Evolutionary conservation across 768 basidiomycete species (phyloP).

Genomic region (Termitomyces sp.): DNA sequence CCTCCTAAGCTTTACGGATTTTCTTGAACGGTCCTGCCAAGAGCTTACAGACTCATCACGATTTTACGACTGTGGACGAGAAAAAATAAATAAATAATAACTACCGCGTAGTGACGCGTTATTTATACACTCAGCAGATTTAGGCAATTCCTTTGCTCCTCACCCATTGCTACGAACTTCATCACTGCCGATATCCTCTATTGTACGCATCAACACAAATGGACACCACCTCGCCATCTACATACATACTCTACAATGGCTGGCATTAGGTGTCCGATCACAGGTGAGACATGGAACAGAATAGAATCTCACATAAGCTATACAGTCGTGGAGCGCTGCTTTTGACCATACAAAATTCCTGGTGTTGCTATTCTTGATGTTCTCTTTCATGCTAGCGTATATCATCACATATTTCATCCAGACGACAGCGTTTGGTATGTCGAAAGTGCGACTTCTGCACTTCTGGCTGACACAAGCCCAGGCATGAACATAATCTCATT

Average conservation of each 20-base stretch:
- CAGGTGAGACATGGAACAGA: not conserved
- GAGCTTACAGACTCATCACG: not conserved
- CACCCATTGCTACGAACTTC: no score
- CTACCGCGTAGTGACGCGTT: no score
- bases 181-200: no score
- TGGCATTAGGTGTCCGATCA: not conserved
- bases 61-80: not conserved
- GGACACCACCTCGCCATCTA: not conserved
- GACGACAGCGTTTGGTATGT: slow-evolving; percentile 7
- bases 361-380: not conserved
- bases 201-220: not conserved
- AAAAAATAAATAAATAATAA: no score
- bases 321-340: not conserved
- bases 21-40: not conserved
- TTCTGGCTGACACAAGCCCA: not conserved
- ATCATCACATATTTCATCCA: slow-evolving; percentile 4
- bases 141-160: no score
- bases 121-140: no score
- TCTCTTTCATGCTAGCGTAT: not conserved
- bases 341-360: not conserved
- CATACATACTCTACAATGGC: not conserved
- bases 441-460: not conserved
- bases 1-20: no score
- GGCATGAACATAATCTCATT: slow-evolving; percentile 13
- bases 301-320: slow-evolving; percentile 1